Evolutionary conservation across 495 filamentous ascomycete species (phyloP).

Genomic region (Parathielavia hyrcaniae): DNA sequence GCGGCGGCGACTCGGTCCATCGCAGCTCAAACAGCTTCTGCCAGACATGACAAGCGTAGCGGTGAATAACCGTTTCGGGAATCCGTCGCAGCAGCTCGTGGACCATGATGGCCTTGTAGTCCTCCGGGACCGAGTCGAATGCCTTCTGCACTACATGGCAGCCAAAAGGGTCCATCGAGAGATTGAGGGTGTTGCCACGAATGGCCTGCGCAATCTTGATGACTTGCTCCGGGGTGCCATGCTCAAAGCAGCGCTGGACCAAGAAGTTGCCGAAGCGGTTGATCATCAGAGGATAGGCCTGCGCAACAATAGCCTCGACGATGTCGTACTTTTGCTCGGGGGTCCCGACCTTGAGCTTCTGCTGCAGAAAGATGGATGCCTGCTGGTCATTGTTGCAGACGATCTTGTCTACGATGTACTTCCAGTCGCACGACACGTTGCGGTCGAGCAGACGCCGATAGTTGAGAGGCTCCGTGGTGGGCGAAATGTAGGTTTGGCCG

Average conservation of each 20-base stretch:
- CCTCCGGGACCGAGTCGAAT: constrained; percentile 93
- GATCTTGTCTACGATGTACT: constrained; percentile 99
- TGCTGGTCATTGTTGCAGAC: constrained; percentile 99
- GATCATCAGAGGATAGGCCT: constrained; percentile 94
- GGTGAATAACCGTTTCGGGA: constrained; percentile 95
- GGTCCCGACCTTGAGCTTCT: constrained; percentile 96
- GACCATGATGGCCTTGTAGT: constrained; percentile 97
- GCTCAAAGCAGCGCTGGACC: constrained; percentile 97
- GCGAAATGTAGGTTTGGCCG: constrained; percentile 73
- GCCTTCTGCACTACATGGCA: constrained; percentile 98
- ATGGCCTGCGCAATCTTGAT: constrained; percentile 92
- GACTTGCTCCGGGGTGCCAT: constrained; percentile 91
- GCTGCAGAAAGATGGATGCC: constrained; percentile 95
- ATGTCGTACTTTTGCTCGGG: constrained; percentile 95
- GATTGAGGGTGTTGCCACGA: constrained; percentile 83
- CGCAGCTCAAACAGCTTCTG: constrained; percentile 99
- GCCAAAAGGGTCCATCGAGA: constrained; percentile 97
- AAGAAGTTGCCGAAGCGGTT: constrained; percentile 98
- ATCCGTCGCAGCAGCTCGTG: constrained; percentile 92
- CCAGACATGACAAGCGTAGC: constrained; percentile 98
- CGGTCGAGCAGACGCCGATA: constrained; percentile 93
- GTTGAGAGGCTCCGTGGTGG: constrained; percentile 82
- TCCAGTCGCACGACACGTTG: constrained; percentile 97
- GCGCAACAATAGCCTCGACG: constrained; percentile 89
- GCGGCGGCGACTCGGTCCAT: constrained; percentile 89